Conservation (phyloP, 139 green algal genomes). For the Coelastrella sp. region DNA sequence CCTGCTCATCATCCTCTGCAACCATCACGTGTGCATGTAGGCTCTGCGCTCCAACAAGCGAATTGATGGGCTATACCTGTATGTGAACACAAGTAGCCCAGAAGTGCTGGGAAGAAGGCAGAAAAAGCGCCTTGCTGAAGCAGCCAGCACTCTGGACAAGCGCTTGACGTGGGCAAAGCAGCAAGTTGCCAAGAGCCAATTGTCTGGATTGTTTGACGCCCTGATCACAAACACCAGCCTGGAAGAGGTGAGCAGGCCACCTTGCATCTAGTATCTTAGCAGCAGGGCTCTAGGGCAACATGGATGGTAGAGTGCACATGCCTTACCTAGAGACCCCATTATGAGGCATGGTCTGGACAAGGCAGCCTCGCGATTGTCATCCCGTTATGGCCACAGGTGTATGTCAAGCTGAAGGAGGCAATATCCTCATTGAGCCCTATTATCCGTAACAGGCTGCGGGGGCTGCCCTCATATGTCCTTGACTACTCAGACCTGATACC, state of each 20-base stretch:
- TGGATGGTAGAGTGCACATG: too few relatives aligned
- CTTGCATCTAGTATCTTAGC: neutral
- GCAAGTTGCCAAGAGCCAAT: constrained; percentile 48
- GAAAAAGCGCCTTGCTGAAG: constrained; percentile 66
- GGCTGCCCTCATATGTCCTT: constrained; percentile 82
- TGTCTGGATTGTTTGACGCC: constrained; percentile 55
- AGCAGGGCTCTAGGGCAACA: too few relatives aligned
- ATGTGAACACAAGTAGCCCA: constrained; percentile 62
- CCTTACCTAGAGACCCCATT: too few relatives aligned
- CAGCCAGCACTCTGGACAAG: constrained; percentile 64
- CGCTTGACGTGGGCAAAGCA: constrained; percentile 58
- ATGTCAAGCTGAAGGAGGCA: constrained; percentile 70
- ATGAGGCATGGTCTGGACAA: too few relatives aligned
- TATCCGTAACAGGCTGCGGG: constrained; percentile 79
- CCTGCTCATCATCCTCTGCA: neutral
- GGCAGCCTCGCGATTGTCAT: neutral
- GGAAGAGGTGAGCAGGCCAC: constrained; percentile 16
- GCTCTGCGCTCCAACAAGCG: constrained; percentile 64
- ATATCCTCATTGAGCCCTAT: constrained; percentile 77
- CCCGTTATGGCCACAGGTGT: constrained; percentile 25
- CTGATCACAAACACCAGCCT: constrained; percentile 54
- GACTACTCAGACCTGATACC: constrained; percentile 88
- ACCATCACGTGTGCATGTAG: neutral
- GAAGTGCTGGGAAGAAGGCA: constrained; percentile 67
- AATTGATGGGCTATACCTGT: constrained; percentile 79